These are phyloP conservation scores for Fusarium sp. DNA, from an alignment of 2,329 filamentous ascomycete genomes.

Conservation along the genomic window DNA sequence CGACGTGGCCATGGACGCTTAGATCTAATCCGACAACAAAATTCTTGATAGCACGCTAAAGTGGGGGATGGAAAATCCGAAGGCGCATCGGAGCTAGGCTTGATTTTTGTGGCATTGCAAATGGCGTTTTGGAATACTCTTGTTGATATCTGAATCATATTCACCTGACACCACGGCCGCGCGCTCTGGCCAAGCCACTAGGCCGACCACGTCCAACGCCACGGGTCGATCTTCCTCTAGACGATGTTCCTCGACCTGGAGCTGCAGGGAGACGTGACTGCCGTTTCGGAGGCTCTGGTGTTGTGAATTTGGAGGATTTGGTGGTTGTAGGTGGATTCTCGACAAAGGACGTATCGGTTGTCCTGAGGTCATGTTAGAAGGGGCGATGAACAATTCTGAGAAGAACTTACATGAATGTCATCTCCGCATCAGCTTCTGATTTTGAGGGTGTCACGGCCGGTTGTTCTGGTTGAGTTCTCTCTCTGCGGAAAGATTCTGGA, in stretches of 20 bases:
- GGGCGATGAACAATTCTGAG: neutral
- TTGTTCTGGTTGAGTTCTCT: slow-evolving; percentile 68
- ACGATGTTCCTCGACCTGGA: slow-evolving; percentile 53
- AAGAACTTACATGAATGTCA: slow-evolving; percentile 81
- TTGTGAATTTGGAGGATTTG: slow-evolving; percentile 62
- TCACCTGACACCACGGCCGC: slow-evolving; percentile 62
- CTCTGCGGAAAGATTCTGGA: slow-evolving; percentile 81
- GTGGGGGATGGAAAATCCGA: neutral
- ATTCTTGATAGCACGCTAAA: slow-evolving; percentile 6
- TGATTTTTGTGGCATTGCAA: slow-evolving; percentile 25
- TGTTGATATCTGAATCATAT: slow-evolving; percentile 7
- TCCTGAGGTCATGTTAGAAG: slow-evolving; percentile 64
- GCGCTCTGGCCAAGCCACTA: slow-evolving; percentile 61
- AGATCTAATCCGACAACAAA: slow-evolving; percentile 25
- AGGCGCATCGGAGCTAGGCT: slow-evolving; percentile 21
- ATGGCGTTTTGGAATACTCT: slow-evolving; percentile 33
- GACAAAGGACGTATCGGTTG: slow-evolving; percentile 90
- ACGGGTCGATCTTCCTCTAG: slow-evolving; percentile 48
- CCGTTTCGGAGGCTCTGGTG: slow-evolving; percentile 52
- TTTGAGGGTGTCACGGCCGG: slow-evolving; percentile 43
- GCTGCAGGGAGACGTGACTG: slow-evolving; percentile 63
- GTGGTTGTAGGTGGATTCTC: slow-evolving; percentile 78
- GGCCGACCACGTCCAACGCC: slow-evolving; percentile 53
- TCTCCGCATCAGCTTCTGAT: slow-evolving; percentile 70
- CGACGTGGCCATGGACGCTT: slow-evolving; percentile 53